Conservation (phyloP, 1,284 basidiomycete genomes). For the Anthracocystis walkeri region DNA sequence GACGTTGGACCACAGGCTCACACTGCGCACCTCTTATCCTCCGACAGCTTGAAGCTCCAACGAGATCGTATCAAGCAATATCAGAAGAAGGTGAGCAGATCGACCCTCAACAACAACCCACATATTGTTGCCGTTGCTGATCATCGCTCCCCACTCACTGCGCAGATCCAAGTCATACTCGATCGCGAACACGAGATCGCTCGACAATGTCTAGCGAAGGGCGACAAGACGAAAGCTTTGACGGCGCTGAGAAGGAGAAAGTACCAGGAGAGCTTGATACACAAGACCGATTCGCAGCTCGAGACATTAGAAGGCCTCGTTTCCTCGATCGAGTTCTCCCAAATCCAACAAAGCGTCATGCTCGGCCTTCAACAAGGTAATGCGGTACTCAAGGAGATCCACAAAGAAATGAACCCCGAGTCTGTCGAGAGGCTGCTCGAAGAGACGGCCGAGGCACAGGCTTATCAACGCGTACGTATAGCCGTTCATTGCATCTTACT, state of each 20-base stretch:
- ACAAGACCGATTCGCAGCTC: conserved; percentile 89
- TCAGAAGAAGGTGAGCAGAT: conserved; percentile 82
- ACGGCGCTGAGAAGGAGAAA: conserved; percentile 88
- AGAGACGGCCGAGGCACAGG: conserved; percentile 89
- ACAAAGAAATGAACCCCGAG: conserved; percentile 91
- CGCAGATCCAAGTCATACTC: conserved; percentile 85
- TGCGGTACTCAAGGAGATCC: conserved; percentile 90
- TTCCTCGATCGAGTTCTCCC: conserved; percentile 93
- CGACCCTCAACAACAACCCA: too few relatives aligned
- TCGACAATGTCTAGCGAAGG: conserved; percentile 80
- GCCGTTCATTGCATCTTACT: neutral
- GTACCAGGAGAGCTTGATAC: conserved; percentile 88
- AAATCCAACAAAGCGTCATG: conserved; percentile 90
- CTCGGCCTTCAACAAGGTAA: conserved; percentile 94
- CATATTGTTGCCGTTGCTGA: neutral
- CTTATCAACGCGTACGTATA: conserved; percentile 81
- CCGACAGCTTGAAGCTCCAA: conserved; percentile 85
- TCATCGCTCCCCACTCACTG: neutral
- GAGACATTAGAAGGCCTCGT: conserved; percentile 91
- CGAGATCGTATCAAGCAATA: conserved; percentile 95
- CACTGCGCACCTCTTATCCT: neutral
- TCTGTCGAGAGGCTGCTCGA: conserved; percentile 92
- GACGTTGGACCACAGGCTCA: neutral
- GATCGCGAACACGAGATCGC: conserved; percentile 91
- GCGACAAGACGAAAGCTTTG: conserved; percentile 87